These are phyloP conservation scores for Neophaeococcomyces mojaviensis DNA, from an alignment of 2,329 filamentous ascomycete species.

Conservation along the genomic window DNA sequence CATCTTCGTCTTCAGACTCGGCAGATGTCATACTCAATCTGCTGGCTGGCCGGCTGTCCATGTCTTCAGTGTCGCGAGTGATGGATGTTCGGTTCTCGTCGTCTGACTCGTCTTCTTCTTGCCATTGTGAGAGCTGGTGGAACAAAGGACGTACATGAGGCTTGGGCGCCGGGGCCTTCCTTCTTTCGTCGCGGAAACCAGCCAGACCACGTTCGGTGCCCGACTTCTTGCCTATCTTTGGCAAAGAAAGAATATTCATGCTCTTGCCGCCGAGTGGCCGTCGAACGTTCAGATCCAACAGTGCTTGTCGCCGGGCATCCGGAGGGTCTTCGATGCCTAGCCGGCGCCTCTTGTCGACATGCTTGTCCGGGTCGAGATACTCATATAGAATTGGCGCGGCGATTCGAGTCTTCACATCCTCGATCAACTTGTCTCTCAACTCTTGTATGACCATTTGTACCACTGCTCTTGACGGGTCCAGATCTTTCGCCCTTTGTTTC, in stretches of 20 bases:
- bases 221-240: slow-evolving; percentile 64
- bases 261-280: slow-evolving; percentile 29
- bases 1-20: slow-evolving; percentile 46
- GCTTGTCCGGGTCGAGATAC: slow-evolving; percentile 74
- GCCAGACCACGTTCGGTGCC: slow-evolving; percentile 52
- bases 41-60: slow-evolving; percentile 72
- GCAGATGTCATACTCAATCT: slow-evolving; percentile 52
- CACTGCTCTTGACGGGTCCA: slow-evolving; percentile 85
- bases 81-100: slow-evolving; percentile 65
- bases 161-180: slow-evolving; percentile 49
- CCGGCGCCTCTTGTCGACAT: slow-evolving; percentile 69
- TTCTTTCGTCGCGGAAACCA: slow-evolving; percentile 62
- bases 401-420: slow-evolving; percentile 81
- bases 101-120: slow-evolving; percentile 81
- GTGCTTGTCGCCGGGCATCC: slow-evolving; percentile 49
- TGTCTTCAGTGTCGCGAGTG: slow-evolving; percentile 73
- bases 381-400: slow-evolving; percentile 73
- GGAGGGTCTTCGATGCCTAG: slow-evolving; percentile 67
- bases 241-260: slow-evolving; percentile 58
- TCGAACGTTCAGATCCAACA: slow-evolving; percentile 46
- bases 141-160: slow-evolving; percentile 70
- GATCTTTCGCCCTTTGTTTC: slow-evolving; percentile 72
- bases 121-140: slow-evolving; percentile 65
- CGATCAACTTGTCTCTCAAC: slow-evolving; percentile 76
- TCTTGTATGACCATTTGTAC: slow-evolving; percentile 71